A percentile compares a stretch with the other conserved stretches of the same genome.
phyloP scores from a whole-genome alignment of 2,329 filamentous ascomycete species.

The Aspergillus cejpii region DNA sequence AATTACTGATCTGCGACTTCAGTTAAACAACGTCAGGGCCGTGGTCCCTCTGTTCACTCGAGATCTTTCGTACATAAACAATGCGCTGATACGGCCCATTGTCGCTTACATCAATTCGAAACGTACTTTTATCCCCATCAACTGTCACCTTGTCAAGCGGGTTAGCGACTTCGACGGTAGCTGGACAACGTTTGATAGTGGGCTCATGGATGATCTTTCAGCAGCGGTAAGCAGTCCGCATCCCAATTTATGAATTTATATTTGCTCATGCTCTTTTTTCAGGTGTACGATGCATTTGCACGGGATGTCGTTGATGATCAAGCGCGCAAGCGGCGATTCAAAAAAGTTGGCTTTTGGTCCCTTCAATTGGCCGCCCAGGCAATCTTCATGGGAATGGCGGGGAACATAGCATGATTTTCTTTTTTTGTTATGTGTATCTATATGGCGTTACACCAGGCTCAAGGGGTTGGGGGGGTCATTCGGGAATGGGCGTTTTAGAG shows the following conservation, averaged over 20 bases:
- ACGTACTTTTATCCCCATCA: conserved; percentile 90
- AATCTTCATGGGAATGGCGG: conserved; percentile 89
- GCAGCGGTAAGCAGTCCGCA: conserved; percentile 55
- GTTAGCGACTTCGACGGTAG: conserved; percentile 85
- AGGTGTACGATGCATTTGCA: conserved; percentile 89
- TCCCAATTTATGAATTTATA: not conserved
- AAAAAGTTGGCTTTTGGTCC: conserved; percentile 95
- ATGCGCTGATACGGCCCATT: conserved; percentile 88
- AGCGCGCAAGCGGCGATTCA: conserved; percentile 75
- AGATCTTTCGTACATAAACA: conserved; percentile 91
- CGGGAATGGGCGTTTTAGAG: not conserved
- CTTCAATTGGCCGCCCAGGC: conserved; percentile 87
- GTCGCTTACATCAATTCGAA: conserved; percentile 97
- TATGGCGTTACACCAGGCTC: conserved; percentile 1
- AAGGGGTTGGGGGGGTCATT: not conserved
- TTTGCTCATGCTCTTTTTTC: conserved; percentile 7
- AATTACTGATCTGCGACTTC: conserved; percentile 89
- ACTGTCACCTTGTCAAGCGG: conserved; percentile 87
- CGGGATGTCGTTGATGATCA: conserved; percentile 85
- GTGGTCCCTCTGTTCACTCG: conserved; percentile 87
- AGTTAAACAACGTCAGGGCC: conserved; percentile 90
- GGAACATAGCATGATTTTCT: conserved; percentile 55
- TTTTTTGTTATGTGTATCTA: conserved; percentile 9
- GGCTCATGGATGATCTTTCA: conserved; percentile 85
- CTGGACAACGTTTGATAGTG: conserved; percentile 91